Conservation (phyloP, 1,284 basidiomycete genomes). For the Xerocomus nothofagi region DNA sequence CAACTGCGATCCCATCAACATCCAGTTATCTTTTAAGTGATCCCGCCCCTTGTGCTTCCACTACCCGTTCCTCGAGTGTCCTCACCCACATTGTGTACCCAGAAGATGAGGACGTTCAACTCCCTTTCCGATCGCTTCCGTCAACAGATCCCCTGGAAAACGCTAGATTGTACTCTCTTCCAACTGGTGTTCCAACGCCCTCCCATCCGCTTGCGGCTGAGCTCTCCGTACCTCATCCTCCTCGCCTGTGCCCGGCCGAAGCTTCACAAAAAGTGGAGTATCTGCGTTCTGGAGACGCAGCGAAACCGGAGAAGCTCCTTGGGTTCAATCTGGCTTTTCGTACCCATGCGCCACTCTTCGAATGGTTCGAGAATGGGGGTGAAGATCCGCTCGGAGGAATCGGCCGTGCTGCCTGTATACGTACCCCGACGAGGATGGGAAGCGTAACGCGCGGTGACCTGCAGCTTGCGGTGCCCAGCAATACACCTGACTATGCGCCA, state of each 20-base stretch:
- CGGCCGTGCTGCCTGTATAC: conserved; percentile 17
- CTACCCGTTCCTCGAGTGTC: conserved; percentile 23
- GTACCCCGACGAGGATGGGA: background rate
- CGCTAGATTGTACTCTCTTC: background rate
- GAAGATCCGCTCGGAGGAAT: conserved; percentile 26
- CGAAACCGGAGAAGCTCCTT: conserved; percentile 24
- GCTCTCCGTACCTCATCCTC: background rate
- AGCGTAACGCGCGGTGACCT: background rate
- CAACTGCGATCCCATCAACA: background rate
- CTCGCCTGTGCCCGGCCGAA: background rate
- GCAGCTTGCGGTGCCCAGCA: background rate
- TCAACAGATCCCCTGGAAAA: background rate
- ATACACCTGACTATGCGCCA: background rate
- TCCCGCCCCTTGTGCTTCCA: conserved; percentile 16
- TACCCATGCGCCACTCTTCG: conserved; percentile 47
- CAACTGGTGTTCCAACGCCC: background rate
- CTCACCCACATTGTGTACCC: conserved; percentile 21
- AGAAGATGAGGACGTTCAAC: conserved; percentile 3
- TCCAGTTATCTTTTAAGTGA: conserved; percentile 3
- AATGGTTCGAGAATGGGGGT: conserved; percentile 55
- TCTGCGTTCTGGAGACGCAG: background rate
- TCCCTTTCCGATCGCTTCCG: background rate
- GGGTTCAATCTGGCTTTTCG: conserved; percentile 60
- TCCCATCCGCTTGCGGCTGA: background rate
- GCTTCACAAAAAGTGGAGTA: background rate